phyloP scores from a whole-genome alignment of 2,329 filamentous ascomycete species.

The Harringtonia aguacate region DNA sequence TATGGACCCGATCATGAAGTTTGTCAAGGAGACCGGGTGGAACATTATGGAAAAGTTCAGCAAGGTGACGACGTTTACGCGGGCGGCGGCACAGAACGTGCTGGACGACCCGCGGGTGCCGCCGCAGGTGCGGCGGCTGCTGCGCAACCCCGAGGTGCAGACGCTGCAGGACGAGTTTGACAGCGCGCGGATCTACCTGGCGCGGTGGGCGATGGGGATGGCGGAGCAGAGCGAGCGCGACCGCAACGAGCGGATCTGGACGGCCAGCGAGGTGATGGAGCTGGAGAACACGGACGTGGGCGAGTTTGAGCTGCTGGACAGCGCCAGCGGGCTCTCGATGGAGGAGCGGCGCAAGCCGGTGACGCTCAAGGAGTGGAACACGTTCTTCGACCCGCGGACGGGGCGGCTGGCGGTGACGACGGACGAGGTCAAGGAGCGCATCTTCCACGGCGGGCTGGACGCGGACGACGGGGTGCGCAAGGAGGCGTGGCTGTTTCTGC shows the following conservation, averaged over 20 bases:
- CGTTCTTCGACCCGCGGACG: conserved; percentile 67
- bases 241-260: conserved; percentile 79
- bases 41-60: conserved; percentile 94
- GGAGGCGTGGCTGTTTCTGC: conserved; percentile 89
- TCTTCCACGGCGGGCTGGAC: conserved; percentile 90
- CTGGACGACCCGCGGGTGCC: conserved; percentile 86
- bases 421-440: conserved; percentile 92
- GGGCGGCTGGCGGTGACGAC: conserved; percentile 70
- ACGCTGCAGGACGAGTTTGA: conserved; percentile 96
- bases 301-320: conserved; percentile 89
- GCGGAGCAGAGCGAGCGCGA: conserved; percentile 93
- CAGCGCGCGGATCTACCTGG: conserved; percentile 86
- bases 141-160: conserved; percentile 89
- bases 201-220: conserved; percentile 97
- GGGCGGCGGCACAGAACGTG: conserved; percentile 83
- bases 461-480: conserved; percentile 86
- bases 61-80: conserved; percentile 92
- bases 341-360: conserved; percentile 70
- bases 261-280: conserved; percentile 81
- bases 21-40: conserved; percentile 91
- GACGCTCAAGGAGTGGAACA: conserved; percentile 78
- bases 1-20: conserved; percentile 90
- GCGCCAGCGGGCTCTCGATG: conserved; percentile 56
- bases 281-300: conserved; percentile 92
- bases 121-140: conserved; percentile 71